Percentiles rank a stretch among this genome's conserved stretches.
Evolutionary conservation across 805 yeast species (phyloP).

Genomic region (Hanseniaspora lachancei): DNA sequence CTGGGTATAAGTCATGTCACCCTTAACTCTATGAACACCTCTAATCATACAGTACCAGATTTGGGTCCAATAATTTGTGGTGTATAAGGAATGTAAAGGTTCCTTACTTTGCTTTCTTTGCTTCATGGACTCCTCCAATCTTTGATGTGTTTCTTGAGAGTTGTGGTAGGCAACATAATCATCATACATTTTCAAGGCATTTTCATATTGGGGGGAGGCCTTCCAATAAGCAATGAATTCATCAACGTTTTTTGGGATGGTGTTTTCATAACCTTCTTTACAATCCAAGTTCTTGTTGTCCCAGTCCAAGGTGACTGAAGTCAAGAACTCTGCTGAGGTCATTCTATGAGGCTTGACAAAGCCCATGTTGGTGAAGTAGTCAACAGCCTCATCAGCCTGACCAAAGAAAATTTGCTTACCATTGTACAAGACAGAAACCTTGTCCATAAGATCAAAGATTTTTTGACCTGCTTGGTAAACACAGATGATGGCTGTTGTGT

Average conservation of each 20-base stretch:
- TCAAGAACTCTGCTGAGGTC: conserved; percentile 56
- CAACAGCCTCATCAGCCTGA: conserved; percentile 38
- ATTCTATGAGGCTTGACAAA: conserved; percentile 49
- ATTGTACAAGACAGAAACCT: conserved; percentile 44
- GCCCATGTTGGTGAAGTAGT: conserved; percentile 47
- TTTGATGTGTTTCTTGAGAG: conserved; percentile 30
- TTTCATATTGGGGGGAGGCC: conserved; percentile 40
- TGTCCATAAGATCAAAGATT: conserved; percentile 48
- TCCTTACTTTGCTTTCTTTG: conserved; percentile 33
- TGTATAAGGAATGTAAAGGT: conserved; percentile 30
- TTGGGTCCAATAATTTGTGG: conserved; percentile 38
- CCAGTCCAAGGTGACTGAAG: conserved; percentile 51
- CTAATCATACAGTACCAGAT: conserved; percentile 39
- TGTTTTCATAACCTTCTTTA: conserved; percentile 36
- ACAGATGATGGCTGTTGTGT: conserved; percentile 48
- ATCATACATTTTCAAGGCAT: conserved; percentile 28
- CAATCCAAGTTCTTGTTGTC: conserved; percentile 38
- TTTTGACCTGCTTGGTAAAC: conserved; percentile 59
- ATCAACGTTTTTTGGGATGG: conserved; percentile 41
- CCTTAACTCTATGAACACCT: conserved; percentile 40
- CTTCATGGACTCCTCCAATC: conserved; percentile 32
- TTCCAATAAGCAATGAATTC: conserved; percentile 53
- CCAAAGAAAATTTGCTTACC: conserved; percentile 55
- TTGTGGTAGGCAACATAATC: conserved; percentile 32
- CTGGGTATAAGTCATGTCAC: conserved; percentile 44